A percentile compares a stretch with the other conserved stretches of the same genome.
phyloP scores from a whole-genome alignment of 2,329 filamentous ascomycete species.

The Sporothrix pallida region DNA sequence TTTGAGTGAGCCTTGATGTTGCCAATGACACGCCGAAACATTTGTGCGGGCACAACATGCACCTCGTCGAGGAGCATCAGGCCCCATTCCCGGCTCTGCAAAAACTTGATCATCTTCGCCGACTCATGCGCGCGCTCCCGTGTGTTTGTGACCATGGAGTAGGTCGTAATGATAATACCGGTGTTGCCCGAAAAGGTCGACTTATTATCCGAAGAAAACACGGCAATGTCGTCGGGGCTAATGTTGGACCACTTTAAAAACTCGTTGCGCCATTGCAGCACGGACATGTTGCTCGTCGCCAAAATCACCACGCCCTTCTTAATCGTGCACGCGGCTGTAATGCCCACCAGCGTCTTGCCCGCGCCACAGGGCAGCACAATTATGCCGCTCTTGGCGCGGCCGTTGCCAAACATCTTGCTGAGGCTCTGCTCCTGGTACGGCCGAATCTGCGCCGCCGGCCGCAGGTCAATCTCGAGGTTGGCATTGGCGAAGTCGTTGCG shows the following conservation, averaged over 20 bases:
- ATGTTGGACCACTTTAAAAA: conserved; percentile 98
- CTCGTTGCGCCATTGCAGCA: conserved; percentile 94
- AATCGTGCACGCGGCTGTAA: conserved; percentile 96
- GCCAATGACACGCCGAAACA: conserved; percentile 92
- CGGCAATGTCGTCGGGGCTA: conserved; percentile 87
- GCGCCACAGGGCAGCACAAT: conserved; percentile 97
- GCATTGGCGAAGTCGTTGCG: conserved; percentile 87
- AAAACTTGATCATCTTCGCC: conserved; percentile 96
- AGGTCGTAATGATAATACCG: conserved; percentile 96
- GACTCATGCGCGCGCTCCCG: conserved; percentile 88
- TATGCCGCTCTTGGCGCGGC: conserved; percentile 93
- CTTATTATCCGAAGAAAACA: conserved; percentile 95
- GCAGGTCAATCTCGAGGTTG: conserved; percentile 90
- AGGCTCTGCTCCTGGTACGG: conserved; percentile 96
- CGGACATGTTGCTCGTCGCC: conserved; percentile 97
- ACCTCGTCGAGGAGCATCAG: conserved; percentile 97
- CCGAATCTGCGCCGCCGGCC: conserved; percentile 86
- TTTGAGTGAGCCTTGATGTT: conserved; percentile 95
- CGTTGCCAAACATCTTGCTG: conserved; percentile 99
- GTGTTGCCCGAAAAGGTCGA: conserved; percentile 82
- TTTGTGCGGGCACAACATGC: conserved; percentile 94
- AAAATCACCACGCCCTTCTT: conserved; percentile 96
- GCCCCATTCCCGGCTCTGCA: conserved; percentile 90
- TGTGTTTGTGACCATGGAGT: conserved; percentile 97
- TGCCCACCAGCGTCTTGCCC: conserved; percentile 96